These are phyloP conservation scores for Verruconis gallopava DNA, from an alignment of 2,329 filamentous ascomycete species.

Conservation along the genomic window DNA sequence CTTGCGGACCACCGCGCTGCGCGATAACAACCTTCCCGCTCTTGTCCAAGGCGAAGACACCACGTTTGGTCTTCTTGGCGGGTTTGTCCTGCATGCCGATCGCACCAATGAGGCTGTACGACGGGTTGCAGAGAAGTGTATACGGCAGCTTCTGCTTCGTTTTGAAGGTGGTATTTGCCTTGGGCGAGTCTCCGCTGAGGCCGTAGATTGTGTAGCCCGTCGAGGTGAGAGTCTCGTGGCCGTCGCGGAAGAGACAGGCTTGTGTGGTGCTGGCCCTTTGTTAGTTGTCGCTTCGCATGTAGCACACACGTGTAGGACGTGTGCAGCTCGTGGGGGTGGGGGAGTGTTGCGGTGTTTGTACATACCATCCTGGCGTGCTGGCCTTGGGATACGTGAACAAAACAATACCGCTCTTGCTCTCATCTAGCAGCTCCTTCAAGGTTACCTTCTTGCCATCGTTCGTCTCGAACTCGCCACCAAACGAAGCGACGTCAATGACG, in stretches of 20 bases:
- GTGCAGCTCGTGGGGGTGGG: too few relatives aligned
- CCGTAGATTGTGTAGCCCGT: slow-evolving; percentile 81
- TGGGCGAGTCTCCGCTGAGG: slow-evolving; percentile 74
- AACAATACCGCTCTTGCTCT: slow-evolving; percentile 75
- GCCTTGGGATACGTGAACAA: slow-evolving; percentile 94
- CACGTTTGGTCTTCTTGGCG: slow-evolving; percentile 67
- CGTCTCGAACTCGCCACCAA: slow-evolving; percentile 63
- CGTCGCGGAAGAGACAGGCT: slow-evolving; percentile 85
- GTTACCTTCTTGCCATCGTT: slow-evolving; percentile 72
- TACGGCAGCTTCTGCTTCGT: slow-evolving; percentile 85
- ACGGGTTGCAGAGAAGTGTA: slow-evolving; percentile 71
- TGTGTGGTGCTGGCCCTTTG: slow-evolving; percentile 77
- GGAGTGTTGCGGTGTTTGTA: neutral
- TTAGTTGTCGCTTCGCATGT: neutral
- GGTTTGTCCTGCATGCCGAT: slow-evolving; percentile 75
- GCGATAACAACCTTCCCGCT: slow-evolving; percentile 64
- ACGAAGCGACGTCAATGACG: slow-evolving; percentile 39
- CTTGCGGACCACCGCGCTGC: slow-evolving; percentile 62
- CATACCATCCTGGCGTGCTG: slow-evolving; percentile 84
- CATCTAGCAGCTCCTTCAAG: slow-evolving; percentile 65
- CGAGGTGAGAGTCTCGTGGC: slow-evolving; percentile 60
- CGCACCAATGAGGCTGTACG: slow-evolving; percentile 60
- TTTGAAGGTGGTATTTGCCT: slow-evolving; percentile 86
- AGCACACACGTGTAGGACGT: too few relatives aligned
- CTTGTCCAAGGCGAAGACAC: slow-evolving; percentile 80